A percentile compares a stretch with the other conserved stretches of the same genome.
These are phyloP conservation scores for Phytopythium cucurbitacearum DNA, from an alignment of 352 stramenopile genomes.

Conservation along the genomic window DNA sequence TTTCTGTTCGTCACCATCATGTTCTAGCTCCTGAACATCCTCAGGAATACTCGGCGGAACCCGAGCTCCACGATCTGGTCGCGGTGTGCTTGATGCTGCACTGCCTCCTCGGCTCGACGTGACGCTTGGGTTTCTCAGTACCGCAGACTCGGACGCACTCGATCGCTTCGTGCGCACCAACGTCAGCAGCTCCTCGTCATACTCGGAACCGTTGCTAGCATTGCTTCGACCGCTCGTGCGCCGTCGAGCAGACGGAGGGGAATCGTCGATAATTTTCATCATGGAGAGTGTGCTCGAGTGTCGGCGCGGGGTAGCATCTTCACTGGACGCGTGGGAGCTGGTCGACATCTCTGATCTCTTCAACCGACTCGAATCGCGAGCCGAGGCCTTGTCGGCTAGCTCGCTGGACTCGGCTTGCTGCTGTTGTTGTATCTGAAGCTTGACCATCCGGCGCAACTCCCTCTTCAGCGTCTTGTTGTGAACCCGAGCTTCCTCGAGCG, in stretches of 20 bases:
- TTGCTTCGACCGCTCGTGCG: constrained; percentile 8
- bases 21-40: constrained; percentile 14
- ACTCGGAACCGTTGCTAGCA: constrained; percentile 10
- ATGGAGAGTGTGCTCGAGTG: constrained; percentile 60
- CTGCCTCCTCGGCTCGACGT: not conserved
- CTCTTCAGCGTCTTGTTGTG: constrained; percentile 86
- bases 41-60: constrained; percentile 31
- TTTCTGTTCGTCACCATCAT: constrained; percentile 2
- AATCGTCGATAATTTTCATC: constrained; percentile 42
- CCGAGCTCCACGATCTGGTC: not conserved
- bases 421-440: constrained; percentile 44
- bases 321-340: not conserved
- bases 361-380: not conserved
- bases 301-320: constrained; percentile 4
- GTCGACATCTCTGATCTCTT: not conserved
- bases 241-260: not conserved
- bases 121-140: not conserved
- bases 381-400: not conserved
- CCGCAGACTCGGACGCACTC: constrained; percentile 4
- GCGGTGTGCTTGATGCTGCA: no score
- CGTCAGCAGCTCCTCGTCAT: constrained; percentile 53
- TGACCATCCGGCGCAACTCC: constrained; percentile 66
- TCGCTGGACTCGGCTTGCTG: constrained; percentile 10
- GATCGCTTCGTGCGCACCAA: constrained; percentile 36
- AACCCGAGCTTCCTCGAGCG: constrained; percentile 58